These are phyloP conservation scores for Aspergillus quadrilineatus DNA, from an alignment of 2,329 filamentous ascomycete species.

Conservation along the genomic window DNA sequence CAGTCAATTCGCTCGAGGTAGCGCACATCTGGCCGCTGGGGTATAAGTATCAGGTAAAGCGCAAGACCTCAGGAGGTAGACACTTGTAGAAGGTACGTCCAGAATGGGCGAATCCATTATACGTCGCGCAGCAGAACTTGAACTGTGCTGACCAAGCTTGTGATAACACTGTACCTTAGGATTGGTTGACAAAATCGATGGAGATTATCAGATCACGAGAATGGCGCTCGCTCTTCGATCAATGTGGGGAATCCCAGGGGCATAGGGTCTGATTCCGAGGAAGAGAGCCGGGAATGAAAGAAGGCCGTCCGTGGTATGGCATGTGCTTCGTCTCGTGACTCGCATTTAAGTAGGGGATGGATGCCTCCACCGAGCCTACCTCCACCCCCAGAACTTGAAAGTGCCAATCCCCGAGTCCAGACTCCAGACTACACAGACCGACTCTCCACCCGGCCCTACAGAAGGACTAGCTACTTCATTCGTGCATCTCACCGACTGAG, in stretches of 20 bases:
- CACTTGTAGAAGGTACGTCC: not conserved
- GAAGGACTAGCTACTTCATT: not conserved
- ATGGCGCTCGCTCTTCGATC: too few species aligned
- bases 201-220: too few species aligned
- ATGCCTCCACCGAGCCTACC: not conserved
- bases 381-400: not conserved
- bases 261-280: not conserved
- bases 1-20: too few species aligned
- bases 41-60: too few species aligned
- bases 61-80: too few species aligned
- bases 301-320: not conserved
- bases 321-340: not conserved
- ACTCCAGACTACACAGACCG: not conserved
- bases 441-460: not conserved
- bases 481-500: not conserved
- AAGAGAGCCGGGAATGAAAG: not conserved
- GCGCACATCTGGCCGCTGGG: too few species aligned
- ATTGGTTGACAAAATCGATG: too few species aligned
- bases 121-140: not conserved
- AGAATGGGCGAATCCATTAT: not conserved
- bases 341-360: not conserved
- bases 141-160: not conserved
- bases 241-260: too few species aligned
- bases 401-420: not conserved
- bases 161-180: too few species aligned